Conservation (phyloP, 2,329 filamentous ascomycete species). For the Scleromitrula shiraiana region DNA sequence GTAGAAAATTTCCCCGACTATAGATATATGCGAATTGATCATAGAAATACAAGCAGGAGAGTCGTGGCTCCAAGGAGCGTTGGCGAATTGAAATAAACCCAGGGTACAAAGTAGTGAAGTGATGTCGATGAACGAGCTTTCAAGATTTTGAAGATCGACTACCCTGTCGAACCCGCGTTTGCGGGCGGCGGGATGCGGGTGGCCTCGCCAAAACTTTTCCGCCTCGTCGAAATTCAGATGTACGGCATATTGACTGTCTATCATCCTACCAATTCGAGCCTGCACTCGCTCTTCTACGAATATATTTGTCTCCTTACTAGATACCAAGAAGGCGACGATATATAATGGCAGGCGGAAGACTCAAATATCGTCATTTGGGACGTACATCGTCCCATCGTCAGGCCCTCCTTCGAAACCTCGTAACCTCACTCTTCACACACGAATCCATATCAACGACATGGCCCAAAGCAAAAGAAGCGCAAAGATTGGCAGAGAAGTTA, state of each 20-base stretch:
- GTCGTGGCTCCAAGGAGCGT: slow-evolving; percentile 17
- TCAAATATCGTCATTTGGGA: slow-evolving; percentile 84
- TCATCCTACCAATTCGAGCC: not conserved
- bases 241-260: not conserved
- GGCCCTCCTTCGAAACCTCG: slow-evolving; percentile 89
- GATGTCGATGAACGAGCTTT: slow-evolving; percentile 12
- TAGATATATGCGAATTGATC: not conserved
- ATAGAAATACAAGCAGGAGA: slow-evolving; percentile 11
- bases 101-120: slow-evolving; percentile 1
- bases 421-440: slow-evolving; percentile 87
- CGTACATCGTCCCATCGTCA: slow-evolving; percentile 81
- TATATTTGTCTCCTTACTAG: no score
- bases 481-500: slow-evolving; percentile 85
- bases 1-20: not conserved
- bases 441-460: slow-evolving; percentile 94
- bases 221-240: not conserved
- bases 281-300: not conserved
- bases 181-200: not conserved
- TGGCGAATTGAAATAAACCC: slow-evolving; percentile 4
- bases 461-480: slow-evolving; percentile 94
- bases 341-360: slow-evolving; percentile 73
- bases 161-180: no score
- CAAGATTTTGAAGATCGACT: not conserved
- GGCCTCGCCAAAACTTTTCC: slow-evolving; percentile 19
- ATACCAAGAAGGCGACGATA: no score